A percentile compares a stretch with the other conserved stretches of the same genome.
Evolutionary conservation across 768 basidiomycete species (phyloP).

Genomic region (Lactifluus pinguis): DNA sequence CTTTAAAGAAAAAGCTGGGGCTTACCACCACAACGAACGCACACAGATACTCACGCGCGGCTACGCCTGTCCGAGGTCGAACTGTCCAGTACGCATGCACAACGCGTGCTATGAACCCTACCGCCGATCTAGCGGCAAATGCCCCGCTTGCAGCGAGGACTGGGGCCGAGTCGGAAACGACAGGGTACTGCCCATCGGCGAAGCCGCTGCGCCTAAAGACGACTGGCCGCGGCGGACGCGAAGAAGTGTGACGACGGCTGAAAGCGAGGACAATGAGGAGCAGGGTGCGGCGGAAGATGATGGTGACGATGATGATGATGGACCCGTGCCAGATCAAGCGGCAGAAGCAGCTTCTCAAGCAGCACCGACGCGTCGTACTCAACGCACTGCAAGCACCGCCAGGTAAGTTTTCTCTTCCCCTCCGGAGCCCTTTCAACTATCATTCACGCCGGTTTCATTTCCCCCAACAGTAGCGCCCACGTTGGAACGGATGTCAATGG

Average conservation of each 20-base stretch:
- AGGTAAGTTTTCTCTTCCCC: not conserved
- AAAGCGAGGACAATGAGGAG: slow-evolving; percentile 38
- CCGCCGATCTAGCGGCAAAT: slow-evolving; percentile 35
- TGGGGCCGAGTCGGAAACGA: slow-evolving; percentile 51
- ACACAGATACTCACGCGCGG: slow-evolving; percentile 61
- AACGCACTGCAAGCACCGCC: not conserved
- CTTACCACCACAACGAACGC: not conserved
- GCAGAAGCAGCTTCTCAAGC: slow-evolving; percentile 3
- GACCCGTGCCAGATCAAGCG: not conserved
- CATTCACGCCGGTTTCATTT: not conserved
- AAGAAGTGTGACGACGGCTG: slow-evolving; percentile 28
- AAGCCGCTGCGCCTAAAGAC: slow-evolving; percentile 30
- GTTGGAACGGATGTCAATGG: slow-evolving; percentile 37
- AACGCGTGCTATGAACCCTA: slow-evolving; percentile 51
- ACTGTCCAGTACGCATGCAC: slow-evolving; percentile 61
- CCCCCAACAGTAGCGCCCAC: slow-evolving; percentile 21
- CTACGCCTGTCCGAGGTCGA: slow-evolving; percentile 46
- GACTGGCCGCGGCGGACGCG: slow-evolving; percentile 17
- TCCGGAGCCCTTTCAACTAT: not conserved
- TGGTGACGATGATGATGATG: too few species aligned
- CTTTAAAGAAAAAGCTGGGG: not conserved
- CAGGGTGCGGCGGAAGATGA: slow-evolving; percentile 24
- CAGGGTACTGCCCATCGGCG: slow-evolving; percentile 51
- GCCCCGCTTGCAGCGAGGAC: slow-evolving; percentile 46
- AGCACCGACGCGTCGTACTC: not conserved